These are phyloP conservation scores for Solanum hybrid DNA, from an alignment of 305 asterid species.

Conservation along the genomic window DNA sequence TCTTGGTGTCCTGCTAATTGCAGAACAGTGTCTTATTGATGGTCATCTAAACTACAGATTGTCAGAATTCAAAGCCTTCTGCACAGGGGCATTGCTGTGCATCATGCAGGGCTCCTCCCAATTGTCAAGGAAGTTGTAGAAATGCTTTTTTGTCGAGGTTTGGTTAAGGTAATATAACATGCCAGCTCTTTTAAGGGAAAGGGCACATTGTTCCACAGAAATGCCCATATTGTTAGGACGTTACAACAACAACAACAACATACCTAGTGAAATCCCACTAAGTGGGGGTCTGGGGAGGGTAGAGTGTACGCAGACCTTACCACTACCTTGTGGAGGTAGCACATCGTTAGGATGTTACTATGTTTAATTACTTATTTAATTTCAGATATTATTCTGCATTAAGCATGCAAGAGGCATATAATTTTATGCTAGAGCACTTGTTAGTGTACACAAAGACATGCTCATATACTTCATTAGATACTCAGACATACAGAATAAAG, in stretches of 20 bases:
- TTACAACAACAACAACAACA: neutral
- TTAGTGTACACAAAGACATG: neutral
- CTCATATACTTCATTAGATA: neutral
- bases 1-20: neutral
- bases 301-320: neutral
- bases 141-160: slow-evolving; percentile 99
- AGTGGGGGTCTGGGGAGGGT: neutral
- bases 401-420: neutral
- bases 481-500: neutral
- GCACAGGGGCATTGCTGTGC: slow-evolving; percentile 87
- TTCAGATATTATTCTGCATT: neutral
- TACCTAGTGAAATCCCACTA: neutral
- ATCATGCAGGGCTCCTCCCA: slow-evolving; percentile 98
- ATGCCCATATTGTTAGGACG: neutral
- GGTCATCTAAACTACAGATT: slow-evolving; percentile 43
- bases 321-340: neutral
- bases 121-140: slow-evolving; percentile 98
- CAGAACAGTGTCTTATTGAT: neutral
- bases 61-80: slow-evolving; percentile 93
- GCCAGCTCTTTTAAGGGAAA: neutral
- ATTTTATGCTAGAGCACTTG: neutral
- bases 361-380: neutral
- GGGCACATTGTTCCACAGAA: neutral
- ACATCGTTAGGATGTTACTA: neutral
- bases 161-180: slow-evolving; percentile 57